These are phyloP conservation scores for Meyerozyma guilliermondii DNA, from an alignment of 1,139 yeast species.

Conservation along the genomic window DNA sequence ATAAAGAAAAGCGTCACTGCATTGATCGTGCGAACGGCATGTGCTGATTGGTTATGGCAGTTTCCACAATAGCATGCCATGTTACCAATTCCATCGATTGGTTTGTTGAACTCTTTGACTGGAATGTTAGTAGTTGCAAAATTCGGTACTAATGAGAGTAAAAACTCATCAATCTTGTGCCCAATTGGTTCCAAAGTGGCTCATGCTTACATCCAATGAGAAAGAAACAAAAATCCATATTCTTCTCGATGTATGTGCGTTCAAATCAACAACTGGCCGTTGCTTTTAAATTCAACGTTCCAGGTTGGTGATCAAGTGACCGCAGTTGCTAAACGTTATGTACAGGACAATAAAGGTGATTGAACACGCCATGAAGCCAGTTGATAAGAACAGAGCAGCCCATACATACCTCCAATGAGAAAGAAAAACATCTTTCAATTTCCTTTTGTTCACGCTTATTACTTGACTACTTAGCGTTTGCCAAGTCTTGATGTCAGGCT, in stretches of 20 bases:
- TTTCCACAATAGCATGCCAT: constrained; percentile 26
- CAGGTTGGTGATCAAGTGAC: no score
- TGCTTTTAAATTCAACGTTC: not conserved
- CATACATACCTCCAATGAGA: no score
- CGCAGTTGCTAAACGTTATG: not conserved
- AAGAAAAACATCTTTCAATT: no score
- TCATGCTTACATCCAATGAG: constrained; percentile 2
- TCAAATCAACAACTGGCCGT: not conserved
- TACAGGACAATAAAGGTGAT: not conserved
- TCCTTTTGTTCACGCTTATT: no score
- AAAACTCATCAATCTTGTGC: no score
- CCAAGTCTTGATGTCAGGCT: no score
- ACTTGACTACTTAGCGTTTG: no score
- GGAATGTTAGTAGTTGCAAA: not conserved
- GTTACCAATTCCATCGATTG: constrained; percentile 23
- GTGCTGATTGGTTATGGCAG: constrained; percentile 44
- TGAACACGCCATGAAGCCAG: not conserved
- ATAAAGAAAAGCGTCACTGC: constrained; percentile 42
- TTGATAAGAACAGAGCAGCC: no score
- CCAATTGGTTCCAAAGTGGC: not conserved
- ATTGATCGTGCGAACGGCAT: constrained; percentile 37
- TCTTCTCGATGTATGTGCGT: not conserved
- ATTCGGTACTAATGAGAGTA: not conserved
- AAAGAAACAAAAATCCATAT: constrained; percentile 2
- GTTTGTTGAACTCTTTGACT: constrained; percentile 24